These are phyloP conservation scores for Penicillium ochrochloron DNA, from an alignment of 495 filamentous ascomycete species.

Conservation along the genomic window DNA sequence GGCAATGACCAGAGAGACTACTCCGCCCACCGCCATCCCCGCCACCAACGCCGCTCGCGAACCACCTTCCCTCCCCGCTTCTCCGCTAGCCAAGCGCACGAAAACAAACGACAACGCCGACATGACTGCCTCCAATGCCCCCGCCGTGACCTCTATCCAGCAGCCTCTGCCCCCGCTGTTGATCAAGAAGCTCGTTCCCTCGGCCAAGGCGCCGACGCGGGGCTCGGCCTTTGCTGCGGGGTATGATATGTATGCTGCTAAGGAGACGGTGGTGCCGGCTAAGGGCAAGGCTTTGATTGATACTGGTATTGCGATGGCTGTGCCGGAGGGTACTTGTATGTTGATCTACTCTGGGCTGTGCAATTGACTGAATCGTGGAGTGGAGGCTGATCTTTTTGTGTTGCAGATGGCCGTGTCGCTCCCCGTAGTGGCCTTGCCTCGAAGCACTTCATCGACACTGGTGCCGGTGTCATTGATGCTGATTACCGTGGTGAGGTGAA, in stretches of 20 bases:
- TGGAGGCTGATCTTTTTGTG: slow-evolving; percentile 13
- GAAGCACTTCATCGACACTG: slow-evolving; percentile 93
- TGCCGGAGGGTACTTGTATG: slow-evolving; percentile 86
- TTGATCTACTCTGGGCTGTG: slow-evolving; percentile 14
- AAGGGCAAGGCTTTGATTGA: slow-evolving; percentile 85
- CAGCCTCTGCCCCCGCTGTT: slow-evolving; percentile 64
- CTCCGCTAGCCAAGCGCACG: slow-evolving; percentile 68
- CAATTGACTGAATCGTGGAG: neutral
- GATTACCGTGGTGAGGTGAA: slow-evolving; percentile 95
- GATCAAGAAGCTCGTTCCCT: slow-evolving; percentile 81
- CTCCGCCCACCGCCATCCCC: slow-evolving; percentile 36
- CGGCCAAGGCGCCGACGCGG: slow-evolving; percentile 78
- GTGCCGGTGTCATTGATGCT: slow-evolving; percentile 95
- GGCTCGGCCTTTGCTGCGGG: slow-evolving; percentile 90
- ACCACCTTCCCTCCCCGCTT: slow-evolving; percentile 62
- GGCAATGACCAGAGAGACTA: slow-evolving; percentile 61
- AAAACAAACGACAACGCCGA: slow-evolving; percentile 43
- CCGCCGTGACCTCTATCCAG: slow-evolving; percentile 44
- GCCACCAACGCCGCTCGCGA: slow-evolving; percentile 40
- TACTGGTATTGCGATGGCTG: slow-evolving; percentile 86
- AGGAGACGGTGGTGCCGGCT: slow-evolving; percentile 73
- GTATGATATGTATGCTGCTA: slow-evolving; percentile 86
- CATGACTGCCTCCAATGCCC: slow-evolving; percentile 32
- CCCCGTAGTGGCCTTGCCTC: slow-evolving; percentile 89
- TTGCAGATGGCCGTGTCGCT: slow-evolving; percentile 83